Percentiles rank a stretch among this genome's conserved stretches.
Evolutionary conservation across 352 stramenopile genomes (phyloP).

Genomic region (Phytophthora megakarya): DNA sequence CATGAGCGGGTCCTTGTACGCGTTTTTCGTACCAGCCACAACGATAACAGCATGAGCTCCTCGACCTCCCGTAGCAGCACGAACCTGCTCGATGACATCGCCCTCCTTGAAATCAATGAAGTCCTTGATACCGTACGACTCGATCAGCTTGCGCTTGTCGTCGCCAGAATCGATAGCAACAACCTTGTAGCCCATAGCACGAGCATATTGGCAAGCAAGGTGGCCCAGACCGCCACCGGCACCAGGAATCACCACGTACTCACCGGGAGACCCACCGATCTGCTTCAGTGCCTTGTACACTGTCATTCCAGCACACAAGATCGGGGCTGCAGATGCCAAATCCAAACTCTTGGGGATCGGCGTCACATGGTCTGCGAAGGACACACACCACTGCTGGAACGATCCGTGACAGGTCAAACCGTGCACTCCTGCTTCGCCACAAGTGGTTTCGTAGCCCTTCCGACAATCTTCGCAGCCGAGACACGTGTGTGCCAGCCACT

Average conservation of each 20-base stretch:
- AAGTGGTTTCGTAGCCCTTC: conserved; percentile 57
- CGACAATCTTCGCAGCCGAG: conserved; percentile 56
- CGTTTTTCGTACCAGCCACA: conserved; percentile 60
- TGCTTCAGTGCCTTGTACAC: conserved; percentile 84
- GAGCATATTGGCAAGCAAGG: conserved; percentile 78
- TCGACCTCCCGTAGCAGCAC: conserved; percentile 44
- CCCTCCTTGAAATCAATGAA: conserved; percentile 79
- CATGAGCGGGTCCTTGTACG: conserved; percentile 58
- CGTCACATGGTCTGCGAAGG: conserved; percentile 77
- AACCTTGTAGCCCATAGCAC: conserved; percentile 71
- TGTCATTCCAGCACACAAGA: conserved; percentile 90
- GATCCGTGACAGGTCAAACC: conserved; percentile 49
- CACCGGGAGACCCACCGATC: conserved; percentile 47
- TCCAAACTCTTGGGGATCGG: conserved; percentile 63
- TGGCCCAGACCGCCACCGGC: conserved; percentile 82
- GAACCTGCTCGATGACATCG: conserved; percentile 51
- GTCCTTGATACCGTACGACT: conserved; percentile 64
- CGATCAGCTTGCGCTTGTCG: conserved; percentile 66
- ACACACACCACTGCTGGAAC: conserved; percentile 70
- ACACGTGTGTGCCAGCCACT: conserved; percentile 57
- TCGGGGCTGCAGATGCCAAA: conserved; percentile 50
- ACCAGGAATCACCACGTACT: conserved; percentile 69
- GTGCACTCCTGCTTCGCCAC: conserved; percentile 34
- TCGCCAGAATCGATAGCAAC: conserved; percentile 73
- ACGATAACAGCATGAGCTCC: conserved; percentile 76